Base-by-base conservation (phyloP, 1,284 basidiomycete species). In the Ceratobasidium sp. region DNA sequence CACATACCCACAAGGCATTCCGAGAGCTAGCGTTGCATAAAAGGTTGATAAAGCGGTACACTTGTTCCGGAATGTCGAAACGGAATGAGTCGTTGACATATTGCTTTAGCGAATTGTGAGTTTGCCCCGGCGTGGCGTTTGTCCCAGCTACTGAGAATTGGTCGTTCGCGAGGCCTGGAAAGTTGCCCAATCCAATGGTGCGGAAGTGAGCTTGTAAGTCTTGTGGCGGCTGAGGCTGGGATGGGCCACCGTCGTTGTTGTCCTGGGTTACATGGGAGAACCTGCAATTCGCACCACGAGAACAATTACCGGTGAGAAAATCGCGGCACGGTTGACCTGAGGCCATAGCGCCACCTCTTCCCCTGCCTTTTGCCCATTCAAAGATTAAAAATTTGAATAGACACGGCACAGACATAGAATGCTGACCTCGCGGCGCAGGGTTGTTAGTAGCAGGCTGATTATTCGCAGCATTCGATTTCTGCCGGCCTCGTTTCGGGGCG, bases 1-100 rank as follows among this genome's bases (percentile, higher is more conserved):
- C 10, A 69, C 80, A 65, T 75, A 88, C 87, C 87, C 87, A 88
- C 50, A 74, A 70, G 25, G 74, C 72, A 69, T 87, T 86, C 0
- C 78, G 76, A 0, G 80, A 73, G 53, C 80, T 82, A 1, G 85
- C 81, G 57, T 82, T 85, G 1, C 76, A 81, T 2, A 89, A 62
- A 3, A 84, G 77, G 0, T 74, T 74, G 15, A 84, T 75, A 70
- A 88, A 88, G 0, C 79, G 77, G 73, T 86, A 84, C 2, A 86
- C 72, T 2, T 83, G 77, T 27, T 77, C 76, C 0, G 82, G 75
- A 0, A 47, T 75, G 0, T 72, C 74, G 72, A 89, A 87, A 38
- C 73, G 74, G 73, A 80, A 86, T 29, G 76, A 71, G 54, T 86
- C 82, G 8, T 40, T 57, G 17, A 85, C 76, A 73, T 81, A 87